Conservation (phyloP, 768 basidiomycete species). For the Symmetrospora coprosmae region DNA sequence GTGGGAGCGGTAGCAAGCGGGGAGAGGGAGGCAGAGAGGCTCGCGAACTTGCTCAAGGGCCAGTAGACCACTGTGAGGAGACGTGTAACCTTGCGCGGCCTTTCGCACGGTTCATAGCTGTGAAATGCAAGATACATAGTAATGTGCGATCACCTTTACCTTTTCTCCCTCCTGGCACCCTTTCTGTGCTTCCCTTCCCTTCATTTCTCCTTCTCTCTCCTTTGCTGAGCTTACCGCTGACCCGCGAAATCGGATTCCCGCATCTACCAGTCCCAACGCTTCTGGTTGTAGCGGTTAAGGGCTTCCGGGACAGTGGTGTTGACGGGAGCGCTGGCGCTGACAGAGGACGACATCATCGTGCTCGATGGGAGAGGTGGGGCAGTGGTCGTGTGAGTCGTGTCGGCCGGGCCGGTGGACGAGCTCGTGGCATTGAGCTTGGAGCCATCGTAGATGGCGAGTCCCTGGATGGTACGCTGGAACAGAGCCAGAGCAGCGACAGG, state of each 20-base stretch:
- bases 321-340: background rate
- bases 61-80: too few species aligned
- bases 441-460: background rate
- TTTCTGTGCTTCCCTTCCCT: too few species aligned
- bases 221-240: too few species aligned
- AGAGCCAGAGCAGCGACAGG: conserved; percentile 6
- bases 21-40: conserved; percentile 18
- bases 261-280: too few species aligned
- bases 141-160: too few species aligned
- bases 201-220: too few species aligned
- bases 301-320: conserved; percentile 11
- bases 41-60: conserved; percentile 8
- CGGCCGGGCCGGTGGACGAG: conserved; percentile 3
- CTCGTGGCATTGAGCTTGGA: background rate
- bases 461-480: conserved; percentile 12
- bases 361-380: background rate
- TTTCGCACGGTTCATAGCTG: too few species aligned
- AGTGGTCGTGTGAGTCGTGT: conserved; percentile 5
- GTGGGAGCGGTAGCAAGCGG: conserved; percentile 19
- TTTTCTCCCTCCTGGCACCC: too few species aligned
- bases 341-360: background rate
- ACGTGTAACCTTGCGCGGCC: too few species aligned
- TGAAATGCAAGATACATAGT: too few species aligned
- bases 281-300: conserved; percentile 1
- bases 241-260: too few species aligned